Evolutionary conservation across 2,329 filamentous ascomycete genomes (phyloP).

Genomic region (Sclerotinia sclerotiorum): DNA sequence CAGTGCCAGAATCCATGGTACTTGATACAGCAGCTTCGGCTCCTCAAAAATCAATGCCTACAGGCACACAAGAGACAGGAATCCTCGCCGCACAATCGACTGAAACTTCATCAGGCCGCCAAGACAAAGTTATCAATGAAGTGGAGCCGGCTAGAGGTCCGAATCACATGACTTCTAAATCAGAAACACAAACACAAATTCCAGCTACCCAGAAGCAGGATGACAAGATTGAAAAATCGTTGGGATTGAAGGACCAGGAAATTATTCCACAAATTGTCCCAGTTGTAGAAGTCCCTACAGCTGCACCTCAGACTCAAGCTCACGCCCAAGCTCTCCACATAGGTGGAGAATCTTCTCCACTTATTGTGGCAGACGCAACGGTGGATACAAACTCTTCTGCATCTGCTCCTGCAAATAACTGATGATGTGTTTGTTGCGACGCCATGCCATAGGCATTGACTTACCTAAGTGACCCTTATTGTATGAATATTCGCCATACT

Average conservation of each 20-base stretch:
- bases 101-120: neutral
- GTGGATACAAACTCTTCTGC: neutral
- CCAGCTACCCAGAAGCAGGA: neutral
- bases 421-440: neutral
- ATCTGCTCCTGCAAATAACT: neutral
- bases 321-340: neutral
- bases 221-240: neutral
- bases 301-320: constrained; percentile 1
- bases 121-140: neutral
- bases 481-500: neutral
- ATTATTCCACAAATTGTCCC: neutral
- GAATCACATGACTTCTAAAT: neutral
- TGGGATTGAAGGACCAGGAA: neutral
- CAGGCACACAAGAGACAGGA: neutral
- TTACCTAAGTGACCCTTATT: neutral
- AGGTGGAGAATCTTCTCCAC: neutral
- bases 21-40: neutral
- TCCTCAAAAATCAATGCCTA: neutral
- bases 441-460: neutral
- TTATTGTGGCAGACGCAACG: neutral
- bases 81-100: neutral
- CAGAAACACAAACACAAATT: neutral
- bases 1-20: constrained; percentile 1
- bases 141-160: neutral
- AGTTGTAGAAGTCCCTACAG: neutral